Evolutionary conservation across 2,329 filamentous ascomycete genomes (phyloP), one percentile per base, ranked within the genome.

Genomic region (Corynespora cassiicola): DNA sequence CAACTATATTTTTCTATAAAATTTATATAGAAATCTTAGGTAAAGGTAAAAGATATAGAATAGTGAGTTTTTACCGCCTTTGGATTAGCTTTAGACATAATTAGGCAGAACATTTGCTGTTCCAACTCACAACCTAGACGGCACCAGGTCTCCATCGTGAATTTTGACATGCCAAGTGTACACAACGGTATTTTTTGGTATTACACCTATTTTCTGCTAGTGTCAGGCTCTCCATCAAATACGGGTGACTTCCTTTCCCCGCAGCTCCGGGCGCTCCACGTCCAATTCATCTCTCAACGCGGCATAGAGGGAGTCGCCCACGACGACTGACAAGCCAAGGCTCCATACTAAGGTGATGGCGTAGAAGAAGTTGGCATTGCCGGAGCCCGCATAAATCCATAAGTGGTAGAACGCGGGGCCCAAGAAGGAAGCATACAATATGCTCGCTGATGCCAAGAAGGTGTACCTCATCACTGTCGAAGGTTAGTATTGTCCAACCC

Each of bases 291-390:
- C 94, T 42, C 94, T 77, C 45, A 99, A 74, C 5, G 91, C 84
- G 0, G 94, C 90, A 71, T 95, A 97, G 2, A 96, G 77, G 36
- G 90, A 78, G 65, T 99, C 94, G 8, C 88, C 90, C 6, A 97
- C 81, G 19, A 99, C 74, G 47, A 99, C 77, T 23, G 90, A 91
- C 54, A 95, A 78, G 0, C 90, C 94, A 16, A 99, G 69, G 63
- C 90, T 95, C 94, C 94, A 99, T 0, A 99, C 94, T n/a, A 99
- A 74, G 0, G 94, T 99, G 58, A 99, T 97, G 51, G 94, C 94
- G 65, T 99, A 99, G 73, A 99, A 99, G 74, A 99, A 99, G 67
- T 99, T 99, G 42, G 94, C 94, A 60, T 99, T 99, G 18, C 94
- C 94, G 39, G 90, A 96, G 32, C 94, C 94, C 2, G 94, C 94